Evolutionary conservation across 2,329 filamentous ascomycete genomes (phyloP), one percentile per base, ranked within the genome.

Genomic region (Bipolaris zeicola): DNA sequence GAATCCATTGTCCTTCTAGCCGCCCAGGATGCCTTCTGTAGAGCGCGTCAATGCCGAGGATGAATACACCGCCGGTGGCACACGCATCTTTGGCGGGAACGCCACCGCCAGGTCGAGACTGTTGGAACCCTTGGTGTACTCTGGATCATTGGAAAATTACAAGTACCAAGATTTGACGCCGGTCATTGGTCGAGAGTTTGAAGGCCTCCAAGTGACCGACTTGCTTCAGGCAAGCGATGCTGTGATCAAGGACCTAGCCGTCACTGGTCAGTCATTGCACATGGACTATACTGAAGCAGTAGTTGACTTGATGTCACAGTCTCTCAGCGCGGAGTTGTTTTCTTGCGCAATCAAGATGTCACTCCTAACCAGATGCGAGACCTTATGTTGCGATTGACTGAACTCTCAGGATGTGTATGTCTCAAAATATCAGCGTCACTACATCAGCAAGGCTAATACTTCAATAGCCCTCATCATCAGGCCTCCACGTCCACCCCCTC

Each of bases 271-370:
- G 56, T 46, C 36, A 20, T 26, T 16, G 7, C 16, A 47, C 13
- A 34, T 28, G n/a, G 38, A 13, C 10, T 14, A 8, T 14, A 36
- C 11, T 5, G 11, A 43, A 14, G 7, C 49, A 14, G 18, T 22
- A 34, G 26, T 52, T 42, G 38, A 50, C 28, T 20, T 20, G 34
- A 46, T 14, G 13, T 46, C 10, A 13, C 48, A 89, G 87, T 90
- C 62, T 89, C 87, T 1, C 83, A 85, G 57, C 83, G 88, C 0
- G 87, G 87, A 8, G 88, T 90, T 3, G 87, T 90, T 31, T 89
- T 90, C 77, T 89, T 90, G 76, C 83, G 87, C 18, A 81, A 83
- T 28, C 88, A 91, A 61, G 77, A 65, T 56, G 67, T 70, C 7
- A 85, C 64, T 78, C 82, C 67, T 74, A 89, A 36, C 82, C 81